These are phyloP conservation scores for Rhodamnia argentea DNA, from an alignment of 345 rosid genomes.

Conservation along the genomic window DNA sequence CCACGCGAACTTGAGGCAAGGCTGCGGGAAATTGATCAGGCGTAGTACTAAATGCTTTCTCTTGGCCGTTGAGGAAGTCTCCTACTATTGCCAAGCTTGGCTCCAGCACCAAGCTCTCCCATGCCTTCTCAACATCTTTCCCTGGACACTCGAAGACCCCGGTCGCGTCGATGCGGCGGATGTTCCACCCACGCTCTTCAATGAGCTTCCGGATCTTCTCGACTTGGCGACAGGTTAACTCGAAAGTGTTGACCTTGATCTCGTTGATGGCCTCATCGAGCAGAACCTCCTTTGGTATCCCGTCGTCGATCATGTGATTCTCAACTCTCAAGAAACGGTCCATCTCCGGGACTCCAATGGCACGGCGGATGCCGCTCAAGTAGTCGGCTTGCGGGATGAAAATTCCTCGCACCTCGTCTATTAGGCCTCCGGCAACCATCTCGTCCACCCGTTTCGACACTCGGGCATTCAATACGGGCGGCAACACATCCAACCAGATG, in stretches of 20 bases:
- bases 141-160: neutral
- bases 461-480: constrained; percentile 7
- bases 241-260: constrained; percentile 24
- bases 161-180: neutral
- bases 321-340: constrained; percentile 9
- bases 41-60: neutral
- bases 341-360: constrained; percentile 37
- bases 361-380: constrained; percentile 17
- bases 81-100: neutral
- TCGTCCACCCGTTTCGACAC: constrained; percentile 21
- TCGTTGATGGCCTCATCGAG: constrained; percentile 12
- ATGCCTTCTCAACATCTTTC: neutral
- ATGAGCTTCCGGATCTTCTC: constrained; percentile 14
- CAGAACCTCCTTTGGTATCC: neutral
- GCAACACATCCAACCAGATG: constrained; percentile 23
- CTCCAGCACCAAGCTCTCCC: constrained; percentile 4
- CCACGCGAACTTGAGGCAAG: neutral
- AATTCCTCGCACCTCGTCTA: constrained; percentile 13
- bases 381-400: neutral
- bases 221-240: constrained; percentile 15
- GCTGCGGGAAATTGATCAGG: neutral
- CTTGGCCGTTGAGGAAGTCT: neutral
- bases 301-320: neutral
- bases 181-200: neutral
- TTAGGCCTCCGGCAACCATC: constrained; percentile 24